These are phyloP conservation scores for Trichosporon sp. DNA, from an alignment of 1,284 basidiomycete genomes.

Conservation along the genomic window DNA sequence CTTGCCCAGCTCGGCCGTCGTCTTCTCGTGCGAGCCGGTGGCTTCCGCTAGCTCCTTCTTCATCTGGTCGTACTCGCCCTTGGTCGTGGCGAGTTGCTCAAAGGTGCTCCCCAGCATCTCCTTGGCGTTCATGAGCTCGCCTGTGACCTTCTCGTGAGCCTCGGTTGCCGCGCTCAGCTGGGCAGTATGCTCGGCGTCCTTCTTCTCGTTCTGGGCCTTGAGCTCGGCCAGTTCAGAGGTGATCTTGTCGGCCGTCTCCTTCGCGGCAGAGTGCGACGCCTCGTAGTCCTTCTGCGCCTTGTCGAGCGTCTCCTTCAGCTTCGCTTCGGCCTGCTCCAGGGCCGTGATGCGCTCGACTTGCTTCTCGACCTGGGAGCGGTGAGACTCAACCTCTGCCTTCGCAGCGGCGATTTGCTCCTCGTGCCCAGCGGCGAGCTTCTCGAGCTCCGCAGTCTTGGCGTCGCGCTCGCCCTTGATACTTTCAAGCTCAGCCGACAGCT, in stretches of 20 bases:
- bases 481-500: slow-evolving; percentile 16
- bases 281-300: slow-evolving; percentile 12
- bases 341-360: slow-evolving; percentile 6
- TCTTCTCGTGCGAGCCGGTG: slow-evolving; percentile 6
- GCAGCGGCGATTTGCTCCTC: slow-evolving; percentile 8
- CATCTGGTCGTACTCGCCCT: not conserved
- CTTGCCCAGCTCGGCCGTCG: not conserved
- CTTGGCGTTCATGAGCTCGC: slow-evolving; percentile 1
- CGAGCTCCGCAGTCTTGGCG: not conserved
- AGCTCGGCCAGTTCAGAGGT: not conserved
- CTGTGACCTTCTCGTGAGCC: slow-evolving; percentile 1
- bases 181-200: not conserved
- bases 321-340: slow-evolving; percentile 11
- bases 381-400: slow-evolving; percentile 2
- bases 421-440: slow-evolving; percentile 4
- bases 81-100: not conserved
- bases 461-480: slow-evolving; percentile 10
- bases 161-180: not conserved
- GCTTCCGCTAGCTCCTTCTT: slow-evolving; percentile 7
- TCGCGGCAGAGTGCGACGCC: not conserved
- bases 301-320: slow-evolving; percentile 12
- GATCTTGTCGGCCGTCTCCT: slow-evolving; percentile 11
- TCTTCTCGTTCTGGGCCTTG: slow-evolving; percentile 2
- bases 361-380: slow-evolving; percentile 1
- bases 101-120: not conserved